These are phyloP conservation scores for Tylopilus cervinicoccineus DNA, from an alignment of 768 basidiomycete genomes.

Conservation along the genomic window DNA sequence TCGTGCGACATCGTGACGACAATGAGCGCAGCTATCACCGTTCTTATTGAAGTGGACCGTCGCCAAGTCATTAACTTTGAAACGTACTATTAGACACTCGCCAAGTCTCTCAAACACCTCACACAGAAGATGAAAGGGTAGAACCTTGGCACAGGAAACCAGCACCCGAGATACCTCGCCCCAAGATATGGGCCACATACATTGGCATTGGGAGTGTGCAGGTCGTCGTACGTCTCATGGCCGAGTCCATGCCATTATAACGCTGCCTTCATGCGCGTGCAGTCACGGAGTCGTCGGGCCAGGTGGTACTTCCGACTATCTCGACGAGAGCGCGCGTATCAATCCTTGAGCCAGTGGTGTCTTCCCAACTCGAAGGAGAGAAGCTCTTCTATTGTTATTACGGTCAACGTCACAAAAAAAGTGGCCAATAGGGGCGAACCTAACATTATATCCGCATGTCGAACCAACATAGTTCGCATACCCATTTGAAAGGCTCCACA, in stretches of 20 bases:
- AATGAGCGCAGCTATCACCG: conserved; percentile 2
- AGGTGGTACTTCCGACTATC: conserved; percentile 16
- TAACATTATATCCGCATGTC: background rate
- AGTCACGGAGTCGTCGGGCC: background rate
- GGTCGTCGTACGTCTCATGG: conserved; percentile 1
- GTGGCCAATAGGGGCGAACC: background rate
- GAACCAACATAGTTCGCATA: too few species aligned
- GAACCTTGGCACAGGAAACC: conserved; percentile 11
- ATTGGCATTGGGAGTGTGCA: background rate
- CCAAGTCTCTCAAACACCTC: conserved; percentile 2
- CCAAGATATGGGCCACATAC: background rate
- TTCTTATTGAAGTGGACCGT: conserved; percentile 4
- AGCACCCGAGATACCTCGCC: background rate
- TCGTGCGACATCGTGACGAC: conserved; percentile 3
- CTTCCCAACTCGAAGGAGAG: conserved; percentile 14
- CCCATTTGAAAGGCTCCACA: background rate
- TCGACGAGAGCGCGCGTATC: conserved; percentile 15
- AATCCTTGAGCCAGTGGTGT: conserved; percentile 2
- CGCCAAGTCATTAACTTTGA: conserved; percentile 9
- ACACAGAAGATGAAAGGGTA: background rate
- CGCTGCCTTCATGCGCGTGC: background rate
- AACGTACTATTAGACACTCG: conserved; percentile 7
- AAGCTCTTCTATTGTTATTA: conserved; percentile 13
- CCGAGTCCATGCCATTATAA: background rate
- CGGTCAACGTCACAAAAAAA: background rate